Evolutionary conservation across 2,329 filamentous ascomycete genomes (phyloP).

Genomic region (Calonectria pteridis): DNA sequence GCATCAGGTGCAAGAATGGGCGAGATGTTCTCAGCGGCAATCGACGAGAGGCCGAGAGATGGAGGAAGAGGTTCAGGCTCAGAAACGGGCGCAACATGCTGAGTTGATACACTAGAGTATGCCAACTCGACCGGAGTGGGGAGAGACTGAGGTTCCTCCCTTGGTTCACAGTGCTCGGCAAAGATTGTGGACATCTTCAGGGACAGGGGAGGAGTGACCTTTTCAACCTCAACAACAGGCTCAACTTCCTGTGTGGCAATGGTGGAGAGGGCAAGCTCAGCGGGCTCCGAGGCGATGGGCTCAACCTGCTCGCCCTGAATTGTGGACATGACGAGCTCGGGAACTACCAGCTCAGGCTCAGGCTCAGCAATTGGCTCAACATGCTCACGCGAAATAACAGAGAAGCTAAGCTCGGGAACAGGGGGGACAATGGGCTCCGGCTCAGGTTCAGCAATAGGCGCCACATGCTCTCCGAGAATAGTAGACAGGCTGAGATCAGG

Average conservation of each 20-base stretch:
- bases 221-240: constrained; percentile 50
- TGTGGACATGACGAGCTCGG: constrained; percentile 36
- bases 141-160: constrained; percentile 43
- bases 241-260: constrained; percentile 47
- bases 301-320: constrained; percentile 43
- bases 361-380: constrained; percentile 35
- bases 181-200: constrained; percentile 49
- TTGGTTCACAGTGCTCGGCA: constrained; percentile 51
- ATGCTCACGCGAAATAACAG: constrained; percentile 36
- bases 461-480: constrained; percentile 45
- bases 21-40: constrained; percentile 53
- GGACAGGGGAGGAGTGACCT: constrained; percentile 42
- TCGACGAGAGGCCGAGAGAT: constrained; percentile 46
- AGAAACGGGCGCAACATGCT: constrained; percentile 53
- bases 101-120: constrained; percentile 51
- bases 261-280: constrained; percentile 46
- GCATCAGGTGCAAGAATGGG: constrained; percentile 44
- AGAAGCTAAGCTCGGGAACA: constrained; percentile 32
- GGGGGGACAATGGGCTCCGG: constrained; percentile 41
- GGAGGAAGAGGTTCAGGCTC: constrained; percentile 42
- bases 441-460: constrained; percentile 41
- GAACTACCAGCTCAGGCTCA: constrained; percentile 18
- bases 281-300: constrained; percentile 34
- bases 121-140: constrained; percentile 42
- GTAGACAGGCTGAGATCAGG: constrained; percentile 21